Base-by-base conservation (phyloP, 177 flowering plant species). In the Vitis hybrid region DNA sequence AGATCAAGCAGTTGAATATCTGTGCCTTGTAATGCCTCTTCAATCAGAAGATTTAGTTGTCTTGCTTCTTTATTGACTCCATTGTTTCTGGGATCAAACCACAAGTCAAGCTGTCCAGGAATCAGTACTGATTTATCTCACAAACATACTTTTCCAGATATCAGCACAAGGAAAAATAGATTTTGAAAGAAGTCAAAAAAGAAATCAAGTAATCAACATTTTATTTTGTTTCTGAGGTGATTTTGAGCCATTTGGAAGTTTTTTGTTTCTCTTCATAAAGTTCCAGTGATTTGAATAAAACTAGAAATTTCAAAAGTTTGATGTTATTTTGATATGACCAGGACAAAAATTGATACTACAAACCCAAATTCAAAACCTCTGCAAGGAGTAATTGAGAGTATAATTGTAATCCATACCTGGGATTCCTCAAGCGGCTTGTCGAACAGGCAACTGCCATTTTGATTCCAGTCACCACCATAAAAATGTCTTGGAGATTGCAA, bases 401-500 rank as follows among this genome's bases (percentile, higher is more conserved):
- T n/a, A 60, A 39, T 50, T n/a, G 67, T 68, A 64, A 61, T 12
- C 14, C 59, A 63, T 83, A 93, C 99, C 97, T 91, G 83, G 53
- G 20, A 20, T 73, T 83, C 88, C 56, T 82, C 80, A 57, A 94
- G 94, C 31, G 97, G 97, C 9, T 82, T 61, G 58, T 82, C 72
- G 10, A 90, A 83, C 78, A 89, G 74, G 85, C 99, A 96, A 81
- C 98, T 94, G 1, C 97, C 97, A 75, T 96, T 93, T 73, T 92
- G 93, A 81, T 96, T 96, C 99, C 99, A 96, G 0, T 93, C 96
- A 1, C 99, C 99, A 19, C 97, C 97, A 70, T 89, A 79, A 74
- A 96, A 96, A 75, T 94, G 98, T 71, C 97, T 80, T 48, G 99
- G 98, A 14, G 97, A 93, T 69, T 93, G 98, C 74, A 91, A 75